Evolutionary conservation across 129 eudicot species (phyloP).

Genomic region (Tagetes erecta): DNA sequence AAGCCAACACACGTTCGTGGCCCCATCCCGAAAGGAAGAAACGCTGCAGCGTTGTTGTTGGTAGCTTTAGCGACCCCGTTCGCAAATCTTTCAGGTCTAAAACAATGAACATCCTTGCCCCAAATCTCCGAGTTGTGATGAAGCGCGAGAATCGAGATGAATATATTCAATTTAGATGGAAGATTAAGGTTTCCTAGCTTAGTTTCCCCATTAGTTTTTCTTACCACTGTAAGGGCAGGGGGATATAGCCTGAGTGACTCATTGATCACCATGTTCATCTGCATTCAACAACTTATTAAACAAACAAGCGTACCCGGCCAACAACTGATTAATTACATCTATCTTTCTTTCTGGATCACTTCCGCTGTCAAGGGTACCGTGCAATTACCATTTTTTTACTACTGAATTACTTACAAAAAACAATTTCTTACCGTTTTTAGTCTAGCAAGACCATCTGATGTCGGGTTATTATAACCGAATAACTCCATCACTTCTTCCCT

Average conservation of each 20-base stretch:
- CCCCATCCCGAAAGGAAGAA: slow-evolving; percentile 61
- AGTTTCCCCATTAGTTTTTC: slow-evolving; percentile 36
- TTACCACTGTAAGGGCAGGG: slow-evolving; percentile 37
- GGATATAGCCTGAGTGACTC: slow-evolving; percentile 54
- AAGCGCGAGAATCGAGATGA: slow-evolving; percentile 46
- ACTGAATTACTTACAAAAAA: no score
- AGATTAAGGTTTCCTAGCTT: slow-evolving; percentile 42
- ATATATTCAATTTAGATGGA: slow-evolving; percentile 39
- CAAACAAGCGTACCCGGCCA: background rate
- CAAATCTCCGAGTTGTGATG: slow-evolving; percentile 53
- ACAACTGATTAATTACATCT: no score
- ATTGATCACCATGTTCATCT: slow-evolving; percentile 61
- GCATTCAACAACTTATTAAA: background rate
- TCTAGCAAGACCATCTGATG: slow-evolving; percentile 51
- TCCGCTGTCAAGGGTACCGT: no score
- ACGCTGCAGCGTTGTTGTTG: slow-evolving; percentile 47
- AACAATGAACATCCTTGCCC: slow-evolving; percentile 54
- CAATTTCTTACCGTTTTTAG: slow-evolving; percentile 46
- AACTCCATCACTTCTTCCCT: slow-evolving; percentile 46
- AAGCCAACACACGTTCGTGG: slow-evolving; percentile 49
- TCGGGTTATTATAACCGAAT: slow-evolving; percentile 40
- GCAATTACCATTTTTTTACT: no score
- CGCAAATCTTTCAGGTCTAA: slow-evolving; percentile 56
- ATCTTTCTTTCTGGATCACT: no score
- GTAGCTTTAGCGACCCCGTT: slow-evolving; percentile 63